Evolutionary conservation across 2,329 filamentous ascomycete genomes (phyloP).

Genomic region (Colletotrichum cuscutae): DNA sequence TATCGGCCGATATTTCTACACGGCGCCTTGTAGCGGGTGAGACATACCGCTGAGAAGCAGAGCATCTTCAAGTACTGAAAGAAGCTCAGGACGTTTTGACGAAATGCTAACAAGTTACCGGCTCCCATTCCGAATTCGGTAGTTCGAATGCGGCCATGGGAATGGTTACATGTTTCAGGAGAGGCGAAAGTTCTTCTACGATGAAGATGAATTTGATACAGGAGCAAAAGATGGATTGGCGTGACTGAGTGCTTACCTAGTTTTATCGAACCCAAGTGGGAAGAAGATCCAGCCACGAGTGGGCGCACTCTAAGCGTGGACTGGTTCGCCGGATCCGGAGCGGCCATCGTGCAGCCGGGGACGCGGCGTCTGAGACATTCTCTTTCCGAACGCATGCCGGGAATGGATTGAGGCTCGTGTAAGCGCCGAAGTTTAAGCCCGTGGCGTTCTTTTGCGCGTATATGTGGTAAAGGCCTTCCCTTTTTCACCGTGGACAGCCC

Average conservation of each 20-base stretch:
- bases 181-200: too few species aligned
- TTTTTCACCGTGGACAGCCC: not conserved
- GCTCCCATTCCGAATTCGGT: not conserved
- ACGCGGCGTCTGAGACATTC: constrained; percentile 9
- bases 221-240: too few species aligned
- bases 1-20: too few species aligned
- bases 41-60: not conserved
- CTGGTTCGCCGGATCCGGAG: constrained; percentile 14
- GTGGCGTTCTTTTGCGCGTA: not conserved
- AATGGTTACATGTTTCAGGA: not conserved
- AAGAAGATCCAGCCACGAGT: not conserved
- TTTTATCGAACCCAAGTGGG: too few species aligned
- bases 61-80: not conserved
- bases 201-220: not conserved
- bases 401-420: not conserved
- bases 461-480: not conserved
- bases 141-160: not conserved
- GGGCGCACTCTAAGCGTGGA: not conserved
- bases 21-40: not conserved
- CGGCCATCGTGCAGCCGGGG: not conserved
- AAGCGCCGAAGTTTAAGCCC: not conserved
- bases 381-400: constrained; percentile 2
- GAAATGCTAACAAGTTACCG: not conserved
- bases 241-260: too few species aligned
- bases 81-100: not conserved